Percentiles rank a stretch among this genome's conserved stretches.
Evolutionary conservation across 2,329 filamentous ascomycete species (phyloP).

Genomic region (Epichloe aotearoae): DNA sequence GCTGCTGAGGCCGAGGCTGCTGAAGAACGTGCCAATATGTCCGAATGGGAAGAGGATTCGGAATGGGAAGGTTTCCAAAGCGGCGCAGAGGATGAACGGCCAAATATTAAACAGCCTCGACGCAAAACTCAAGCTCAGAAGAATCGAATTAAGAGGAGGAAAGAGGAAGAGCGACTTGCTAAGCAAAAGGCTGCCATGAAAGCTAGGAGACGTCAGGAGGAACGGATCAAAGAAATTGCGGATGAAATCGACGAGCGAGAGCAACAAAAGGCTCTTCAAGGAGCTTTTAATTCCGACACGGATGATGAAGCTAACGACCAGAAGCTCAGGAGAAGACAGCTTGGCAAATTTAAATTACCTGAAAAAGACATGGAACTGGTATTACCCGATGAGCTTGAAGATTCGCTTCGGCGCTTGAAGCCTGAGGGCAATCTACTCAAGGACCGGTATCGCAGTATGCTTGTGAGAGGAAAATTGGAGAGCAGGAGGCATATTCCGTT

Average conservation of each 20-base stretch:
- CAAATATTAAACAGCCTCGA: slow-evolving; percentile 53
- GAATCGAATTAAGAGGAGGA: slow-evolving; percentile 78
- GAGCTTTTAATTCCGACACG: slow-evolving; percentile 31
- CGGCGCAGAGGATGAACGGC: slow-evolving; percentile 56
- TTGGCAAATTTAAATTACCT: slow-evolving; percentile 62
- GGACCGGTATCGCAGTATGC: slow-evolving; percentile 78
- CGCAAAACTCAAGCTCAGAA: slow-evolving; percentile 77
- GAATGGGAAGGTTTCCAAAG: slow-evolving; percentile 87
- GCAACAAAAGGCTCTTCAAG: slow-evolving; percentile 27
- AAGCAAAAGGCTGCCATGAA: slow-evolving; percentile 67
- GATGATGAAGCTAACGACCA: slow-evolving; percentile 47
- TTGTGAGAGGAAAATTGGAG: slow-evolving; percentile 84
- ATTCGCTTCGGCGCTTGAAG: slow-evolving; percentile 69
- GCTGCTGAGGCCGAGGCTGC: slow-evolving; percentile 64
- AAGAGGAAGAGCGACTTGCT: slow-evolving; percentile 67
- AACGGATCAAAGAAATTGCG: slow-evolving; percentile 58
- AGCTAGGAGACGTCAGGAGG: slow-evolving; percentile 57
- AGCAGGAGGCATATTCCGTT: slow-evolving; percentile 65
- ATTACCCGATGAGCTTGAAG: slow-evolving; percentile 68
- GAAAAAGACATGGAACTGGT: slow-evolving; percentile 72
- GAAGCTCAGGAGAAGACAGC: slow-evolving; percentile 54
- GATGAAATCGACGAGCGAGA: slow-evolving; percentile 49
- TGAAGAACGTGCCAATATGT: slow-evolving; percentile 50
- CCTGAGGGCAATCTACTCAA: slow-evolving; percentile 93
- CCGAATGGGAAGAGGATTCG: slow-evolving; percentile 73